A percentile compares a stretch with the other conserved stretches of the same genome.
phyloP scores from a whole-genome alignment of 2,329 filamentous ascomycete species.

The Massarina eburnea region DNA sequence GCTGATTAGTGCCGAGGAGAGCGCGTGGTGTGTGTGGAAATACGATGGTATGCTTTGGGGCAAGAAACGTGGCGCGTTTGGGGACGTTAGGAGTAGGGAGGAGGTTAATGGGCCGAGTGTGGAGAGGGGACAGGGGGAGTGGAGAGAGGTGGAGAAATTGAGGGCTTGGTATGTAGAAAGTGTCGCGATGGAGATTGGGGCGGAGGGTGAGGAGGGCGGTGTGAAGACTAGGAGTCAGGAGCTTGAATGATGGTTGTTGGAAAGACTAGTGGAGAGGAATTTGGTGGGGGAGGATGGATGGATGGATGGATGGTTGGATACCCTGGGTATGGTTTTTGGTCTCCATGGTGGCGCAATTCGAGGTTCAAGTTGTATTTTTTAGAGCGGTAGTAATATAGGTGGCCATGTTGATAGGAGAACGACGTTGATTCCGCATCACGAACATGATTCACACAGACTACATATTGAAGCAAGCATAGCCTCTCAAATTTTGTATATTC shows the following conservation, averaged over 20 bases:
- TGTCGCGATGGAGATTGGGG: constrained; percentile 19
- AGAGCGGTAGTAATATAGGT: no score
- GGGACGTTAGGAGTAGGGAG: constrained; percentile 38
- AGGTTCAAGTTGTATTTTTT: no score
- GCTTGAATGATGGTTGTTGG: no score
- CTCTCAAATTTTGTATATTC: not conserved
- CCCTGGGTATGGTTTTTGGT: not conserved
- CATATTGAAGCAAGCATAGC: no score
- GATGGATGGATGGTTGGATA: not conserved
- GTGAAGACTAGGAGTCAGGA: constrained; percentile 18
- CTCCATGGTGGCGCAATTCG: no score
- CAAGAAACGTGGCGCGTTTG: constrained; percentile 24
- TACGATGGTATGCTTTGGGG: constrained; percentile 36
- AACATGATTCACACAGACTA: no score
- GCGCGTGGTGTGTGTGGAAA: constrained; percentile 53
- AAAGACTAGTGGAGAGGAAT: constrained; percentile 9
- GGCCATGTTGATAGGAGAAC: no score
- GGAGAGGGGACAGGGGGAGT: constrained; percentile 50
- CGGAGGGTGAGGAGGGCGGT: constrained; percentile 14
- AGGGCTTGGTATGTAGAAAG: constrained; percentile 42
- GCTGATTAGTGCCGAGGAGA: constrained; percentile 46
- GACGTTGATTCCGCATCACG: no score
- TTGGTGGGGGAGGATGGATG: not conserved
- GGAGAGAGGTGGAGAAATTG: constrained; percentile 43
- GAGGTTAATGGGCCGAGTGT: constrained; percentile 50